Evolutionary conservation across 805 yeast species (phyloP).

Genomic region (Yamadazyma insecticola): DNA sequence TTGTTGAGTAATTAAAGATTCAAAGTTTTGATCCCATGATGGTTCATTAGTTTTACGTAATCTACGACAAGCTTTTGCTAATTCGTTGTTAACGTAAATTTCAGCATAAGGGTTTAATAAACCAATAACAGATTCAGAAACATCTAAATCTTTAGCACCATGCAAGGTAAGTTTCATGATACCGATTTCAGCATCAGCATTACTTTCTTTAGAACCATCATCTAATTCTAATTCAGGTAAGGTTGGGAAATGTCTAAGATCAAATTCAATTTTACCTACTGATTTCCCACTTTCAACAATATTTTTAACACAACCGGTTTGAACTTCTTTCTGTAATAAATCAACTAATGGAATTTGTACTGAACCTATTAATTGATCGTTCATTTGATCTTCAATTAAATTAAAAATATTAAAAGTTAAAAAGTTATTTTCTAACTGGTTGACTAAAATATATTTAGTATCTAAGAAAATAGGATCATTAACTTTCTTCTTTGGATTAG

Average conservation of each 20-base stretch:
- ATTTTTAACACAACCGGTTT: conserved; percentile 40
- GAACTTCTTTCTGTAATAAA: conserved; percentile 50
- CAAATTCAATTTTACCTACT: conserved; percentile 58
- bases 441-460: conserved; percentile 55
- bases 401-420: conserved; percentile 52
- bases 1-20: conserved; percentile 58
- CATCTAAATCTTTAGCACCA: conserved; percentile 56
- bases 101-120: conserved; percentile 66
- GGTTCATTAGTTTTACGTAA: conserved; percentile 71
- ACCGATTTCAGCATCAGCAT: conserved; percentile 67
- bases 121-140: conserved; percentile 46
- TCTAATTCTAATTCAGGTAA: conserved; percentile 39
- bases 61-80: conserved; percentile 54
- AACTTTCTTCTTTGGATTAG: conserved; percentile 54
- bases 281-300: conserved; percentile 47
- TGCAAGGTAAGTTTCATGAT: conserved; percentile 61
- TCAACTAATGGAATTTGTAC: conserved; percentile 54
- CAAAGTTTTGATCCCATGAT: conserved; percentile 60
- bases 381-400: conserved; percentile 48
- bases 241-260: conserved; percentile 47
- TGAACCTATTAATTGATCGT: conserved; percentile 45
- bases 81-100: conserved; percentile 52
- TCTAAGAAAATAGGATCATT: conserved; percentile 65
- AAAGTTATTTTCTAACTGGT: conserved; percentile 48
- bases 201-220: conserved; percentile 46